phyloP scores from a whole-genome alignment of 1,139 yeast species.

The Candida mesenterica region DNA sequence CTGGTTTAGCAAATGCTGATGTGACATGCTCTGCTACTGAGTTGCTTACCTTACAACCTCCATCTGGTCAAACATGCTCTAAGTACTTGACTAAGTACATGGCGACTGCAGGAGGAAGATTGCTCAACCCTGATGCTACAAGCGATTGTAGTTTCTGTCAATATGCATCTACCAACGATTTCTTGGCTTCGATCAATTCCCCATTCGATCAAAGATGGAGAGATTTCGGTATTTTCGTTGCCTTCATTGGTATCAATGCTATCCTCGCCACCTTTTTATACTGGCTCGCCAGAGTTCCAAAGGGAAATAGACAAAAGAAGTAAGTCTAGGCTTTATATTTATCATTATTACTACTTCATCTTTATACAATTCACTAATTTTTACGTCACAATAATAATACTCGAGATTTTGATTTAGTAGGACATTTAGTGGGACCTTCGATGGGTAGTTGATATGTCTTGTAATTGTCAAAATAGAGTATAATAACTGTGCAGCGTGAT shows the following conservation, averaged over 20 bases:
- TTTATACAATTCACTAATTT: not conserved
- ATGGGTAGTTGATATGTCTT: no score
- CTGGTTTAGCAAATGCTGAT: conserved; percentile 51
- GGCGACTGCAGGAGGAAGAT: conserved; percentile 47
- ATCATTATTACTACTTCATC: no score
- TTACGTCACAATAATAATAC: no score
- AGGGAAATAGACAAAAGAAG: conserved; percentile 30
- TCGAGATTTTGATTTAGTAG: no score
- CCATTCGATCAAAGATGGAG: conserved; percentile 58
- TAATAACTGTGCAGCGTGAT: no score
- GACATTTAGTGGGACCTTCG: no score
- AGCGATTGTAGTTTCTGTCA: conserved; percentile 53
- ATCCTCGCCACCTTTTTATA: conserved; percentile 21
- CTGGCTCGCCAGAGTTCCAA: conserved; percentile 31
- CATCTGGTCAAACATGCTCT: conserved; percentile 52
- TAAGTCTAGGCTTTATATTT: no score
- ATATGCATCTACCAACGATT: conserved; percentile 48
- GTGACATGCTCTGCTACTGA: conserved; percentile 51
- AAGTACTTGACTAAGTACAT: conserved; percentile 50
- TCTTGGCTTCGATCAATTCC: conserved; percentile 42
- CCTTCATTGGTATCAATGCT: conserved; percentile 22
- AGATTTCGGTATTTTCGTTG: conserved; percentile 58
- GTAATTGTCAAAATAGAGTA: no score
- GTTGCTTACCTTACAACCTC: conserved; percentile 45
- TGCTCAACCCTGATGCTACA: conserved; percentile 43